Base-by-base conservation (phyloP, 2,329 filamentous ascomycete genomes). In the Verticillium albo-atrum region DNA sequence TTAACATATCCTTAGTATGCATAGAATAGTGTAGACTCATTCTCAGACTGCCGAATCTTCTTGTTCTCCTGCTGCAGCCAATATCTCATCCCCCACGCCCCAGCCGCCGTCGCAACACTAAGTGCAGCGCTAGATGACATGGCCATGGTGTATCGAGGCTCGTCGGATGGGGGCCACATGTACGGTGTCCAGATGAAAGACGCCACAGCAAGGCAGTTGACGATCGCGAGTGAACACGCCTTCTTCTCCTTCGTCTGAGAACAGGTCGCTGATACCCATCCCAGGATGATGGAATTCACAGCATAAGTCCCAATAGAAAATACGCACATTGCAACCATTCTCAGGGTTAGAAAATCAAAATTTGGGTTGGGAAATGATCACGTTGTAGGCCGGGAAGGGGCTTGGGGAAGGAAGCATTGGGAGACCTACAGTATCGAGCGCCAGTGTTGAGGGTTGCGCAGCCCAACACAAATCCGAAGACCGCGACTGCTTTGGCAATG, bases 201-300 rank as follows among this genome's bases (percentile, higher is more conserved):
- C 2, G 61, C 50, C 2, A 63, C 62, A 20, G 64, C 64, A 20
- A 62, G 60, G 6, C 60, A 58, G 56, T 68, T 68, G 17, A 63
- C 63, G n/a, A 77, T 74, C 7, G 72, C 71, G 0, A 77, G 61
- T 0, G 72, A 67, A 0, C 66, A 68, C 0, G 74, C 73, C 59
- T 75, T 76, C 59, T 76, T 75, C 61, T 77, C 75, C 25, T 71
- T 74, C 0, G 72, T 75, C 60, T 76, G 74, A 2, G 71, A 73
- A 50, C 72, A 75, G 1, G 71, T 74, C 3, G 64, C 65, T 0
- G 65, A 66, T 1, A 72, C 71, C 74, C 74, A 77, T 6, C 73
- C 73, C 0, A 76, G 67, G 14, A 74, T 72, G 54, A 76, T 69
- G 15, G 64, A 68, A 60, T 76, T 76, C 52, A 75, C 74, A 1